phyloP scores from a whole-genome alignment of 129 eudicot genomes.

The Helichrysum umbraculigerum region DNA sequence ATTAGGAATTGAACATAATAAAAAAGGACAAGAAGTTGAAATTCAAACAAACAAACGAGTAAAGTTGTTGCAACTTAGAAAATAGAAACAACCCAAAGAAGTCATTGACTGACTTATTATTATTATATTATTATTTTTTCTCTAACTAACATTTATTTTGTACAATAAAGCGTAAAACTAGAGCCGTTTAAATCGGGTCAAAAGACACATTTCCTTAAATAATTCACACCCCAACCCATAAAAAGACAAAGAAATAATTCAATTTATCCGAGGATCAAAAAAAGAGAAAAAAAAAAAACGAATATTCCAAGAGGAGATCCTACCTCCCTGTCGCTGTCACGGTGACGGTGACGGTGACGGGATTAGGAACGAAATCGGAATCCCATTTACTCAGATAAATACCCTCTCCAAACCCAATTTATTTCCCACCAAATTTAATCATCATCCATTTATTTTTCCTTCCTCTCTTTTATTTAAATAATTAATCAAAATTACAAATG shows the following conservation, averaged over 20 bases:
- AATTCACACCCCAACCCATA: background rate
- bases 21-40: background rate
- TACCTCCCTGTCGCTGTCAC: constrained; percentile 27
- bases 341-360: constrained; percentile 37
- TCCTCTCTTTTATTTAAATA: background rate
- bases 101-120: background rate
- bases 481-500: background rate
- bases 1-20: background rate
- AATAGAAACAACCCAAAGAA: background rate
- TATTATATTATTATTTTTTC: background rate
- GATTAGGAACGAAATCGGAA: constrained; percentile 11
- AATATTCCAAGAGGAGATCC: constrained; percentile 48
- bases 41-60: background rate
- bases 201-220: constrained; percentile 18
- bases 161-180: constrained; percentile 17
- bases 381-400: constrained; percentile 30
- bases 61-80: background rate
- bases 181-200: constrained; percentile 20
- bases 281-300: background rate
- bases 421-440: constrained; percentile 8
- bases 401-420: constrained; percentile 31
- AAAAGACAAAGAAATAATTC: background rate
- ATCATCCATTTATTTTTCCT: background rate
- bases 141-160: background rate
- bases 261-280: background rate